phyloP scores from a whole-genome alignment of 2,329 filamentous ascomycete species.

The Fusarium sp. region DNA sequence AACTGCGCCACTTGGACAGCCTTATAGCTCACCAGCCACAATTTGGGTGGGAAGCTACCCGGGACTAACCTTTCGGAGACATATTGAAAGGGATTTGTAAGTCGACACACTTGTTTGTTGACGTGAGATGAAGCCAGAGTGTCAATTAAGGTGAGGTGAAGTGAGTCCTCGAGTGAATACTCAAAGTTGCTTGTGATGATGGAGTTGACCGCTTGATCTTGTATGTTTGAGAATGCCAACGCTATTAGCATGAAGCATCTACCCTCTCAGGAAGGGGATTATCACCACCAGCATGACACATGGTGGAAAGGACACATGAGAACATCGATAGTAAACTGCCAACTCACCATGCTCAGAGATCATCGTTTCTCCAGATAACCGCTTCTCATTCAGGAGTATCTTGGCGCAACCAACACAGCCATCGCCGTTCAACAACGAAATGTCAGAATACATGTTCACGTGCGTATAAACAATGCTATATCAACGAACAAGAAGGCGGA shows the following conservation, averaged over 20 bases:
- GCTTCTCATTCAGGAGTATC: conserved; percentile 39
- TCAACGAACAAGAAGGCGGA: background rate
- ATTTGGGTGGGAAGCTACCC: background rate
- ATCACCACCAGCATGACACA: no score
- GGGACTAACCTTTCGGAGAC: conserved; percentile 29
- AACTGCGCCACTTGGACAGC: conserved; percentile 10
- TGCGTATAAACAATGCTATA: background rate
- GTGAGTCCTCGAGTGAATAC: no score
- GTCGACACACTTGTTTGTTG: background rate
- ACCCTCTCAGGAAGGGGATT: no score
- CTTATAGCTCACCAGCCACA: conserved; percentile 17
- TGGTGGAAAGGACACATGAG: no score
- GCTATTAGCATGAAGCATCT: no score
- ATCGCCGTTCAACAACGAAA: background rate
- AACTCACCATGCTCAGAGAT: conserved; percentile 10
- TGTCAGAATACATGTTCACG: conserved; percentile 17
- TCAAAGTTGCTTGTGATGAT: no score
- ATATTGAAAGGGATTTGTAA: conserved; percentile 18
- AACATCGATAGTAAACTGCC: background rate
- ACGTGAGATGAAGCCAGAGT: background rate
- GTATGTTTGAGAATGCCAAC: no score
- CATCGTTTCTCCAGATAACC: background rate
- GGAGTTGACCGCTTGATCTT: background rate
- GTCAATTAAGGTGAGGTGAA: background rate
- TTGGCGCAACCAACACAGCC: conserved; percentile 43